Percentiles rank a stretch among this genome's conserved stretches.
phyloP scores from a whole-genome alignment of 345 rosid species.

The Gynandropsis gynandra region DNA sequence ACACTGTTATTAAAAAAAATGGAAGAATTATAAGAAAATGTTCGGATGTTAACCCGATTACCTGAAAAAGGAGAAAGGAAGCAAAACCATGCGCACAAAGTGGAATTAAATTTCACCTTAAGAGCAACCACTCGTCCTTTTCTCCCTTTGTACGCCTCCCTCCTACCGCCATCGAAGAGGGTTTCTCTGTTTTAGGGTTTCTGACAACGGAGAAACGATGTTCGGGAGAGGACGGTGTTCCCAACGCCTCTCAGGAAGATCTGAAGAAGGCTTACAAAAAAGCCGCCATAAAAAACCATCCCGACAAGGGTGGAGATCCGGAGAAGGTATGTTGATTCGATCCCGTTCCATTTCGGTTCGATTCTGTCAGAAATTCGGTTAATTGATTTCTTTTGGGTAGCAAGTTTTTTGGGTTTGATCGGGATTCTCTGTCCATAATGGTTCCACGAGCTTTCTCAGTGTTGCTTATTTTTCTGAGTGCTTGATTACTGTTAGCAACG shows the following conservation, averaged over 20 bases:
- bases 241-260: constrained; percentile 73
- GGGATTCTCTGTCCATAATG: constrained; percentile 6
- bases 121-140: no score
- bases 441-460: not conserved
- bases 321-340: constrained; percentile 48
- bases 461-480: not conserved
- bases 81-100: no score
- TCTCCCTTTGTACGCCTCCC: no score
- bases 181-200: no score
- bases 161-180: no score
- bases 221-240: constrained; percentile 68
- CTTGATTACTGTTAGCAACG: constrained; percentile 13
- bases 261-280: constrained; percentile 83
- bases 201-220: constrained; percentile 76
- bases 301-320: constrained; percentile 98
- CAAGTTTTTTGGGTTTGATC: not conserved
- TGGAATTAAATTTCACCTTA: no score
- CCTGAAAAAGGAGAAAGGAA: no score
- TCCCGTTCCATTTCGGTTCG: not conserved
- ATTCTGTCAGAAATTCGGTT: constrained; percentile 2
- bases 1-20: no score
- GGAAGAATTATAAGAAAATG: no score
- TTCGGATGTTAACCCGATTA: no score
- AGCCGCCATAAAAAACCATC: constrained; percentile 93
- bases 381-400: not conserved